Percentiles rank a stretch among this genome's conserved stretches.
These are phyloP conservation scores for Fusarium scirpi DNA, from an alignment of 2,329 filamentous ascomycete species.

Conservation along the genomic window DNA sequence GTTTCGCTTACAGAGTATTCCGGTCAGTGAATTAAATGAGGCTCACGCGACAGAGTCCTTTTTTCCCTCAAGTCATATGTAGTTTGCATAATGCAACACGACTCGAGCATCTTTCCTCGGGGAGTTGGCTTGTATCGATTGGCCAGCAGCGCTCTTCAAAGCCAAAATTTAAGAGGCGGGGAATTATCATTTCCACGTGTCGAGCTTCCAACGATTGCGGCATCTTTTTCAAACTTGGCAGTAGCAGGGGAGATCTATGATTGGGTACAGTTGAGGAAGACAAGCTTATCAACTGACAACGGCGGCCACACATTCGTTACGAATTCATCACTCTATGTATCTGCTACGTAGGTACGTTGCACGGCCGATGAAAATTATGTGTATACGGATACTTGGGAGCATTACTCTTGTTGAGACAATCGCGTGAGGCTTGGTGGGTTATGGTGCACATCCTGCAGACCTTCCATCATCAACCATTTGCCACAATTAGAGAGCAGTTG, in stretches of 20 bases:
- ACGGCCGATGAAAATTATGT: neutral
- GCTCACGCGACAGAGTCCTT: neutral
- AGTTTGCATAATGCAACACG: constrained; percentile 1
- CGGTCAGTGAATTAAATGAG: neutral
- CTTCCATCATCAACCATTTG: neutral
- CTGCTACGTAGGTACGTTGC: neutral
- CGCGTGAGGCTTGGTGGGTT: neutral
- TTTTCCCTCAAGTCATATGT: neutral
- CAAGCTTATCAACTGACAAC: neutral
- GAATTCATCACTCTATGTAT: neutral
- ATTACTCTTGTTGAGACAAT: neutral
- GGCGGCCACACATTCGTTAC: neutral
- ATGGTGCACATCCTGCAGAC: neutral
- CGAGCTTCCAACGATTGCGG: constrained; percentile 11
- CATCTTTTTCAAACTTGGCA: constrained; percentile 13
- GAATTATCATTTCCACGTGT: constrained; percentile 34
- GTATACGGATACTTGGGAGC: neutral
- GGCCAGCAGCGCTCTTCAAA: constrained; percentile 11
- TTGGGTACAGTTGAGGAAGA: constrained; percentile 8
- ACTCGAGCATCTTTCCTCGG: constrained; percentile 14
- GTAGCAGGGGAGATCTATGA: neutral
- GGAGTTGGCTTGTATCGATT: constrained; percentile 23
- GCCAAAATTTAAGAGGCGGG: constrained; percentile 30
- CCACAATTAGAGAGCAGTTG: neutral
- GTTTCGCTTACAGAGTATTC: neutral